phyloP scores from a whole-genome alignment of 768 basidiomycete species.

The Tremella mesenterica region DNA sequence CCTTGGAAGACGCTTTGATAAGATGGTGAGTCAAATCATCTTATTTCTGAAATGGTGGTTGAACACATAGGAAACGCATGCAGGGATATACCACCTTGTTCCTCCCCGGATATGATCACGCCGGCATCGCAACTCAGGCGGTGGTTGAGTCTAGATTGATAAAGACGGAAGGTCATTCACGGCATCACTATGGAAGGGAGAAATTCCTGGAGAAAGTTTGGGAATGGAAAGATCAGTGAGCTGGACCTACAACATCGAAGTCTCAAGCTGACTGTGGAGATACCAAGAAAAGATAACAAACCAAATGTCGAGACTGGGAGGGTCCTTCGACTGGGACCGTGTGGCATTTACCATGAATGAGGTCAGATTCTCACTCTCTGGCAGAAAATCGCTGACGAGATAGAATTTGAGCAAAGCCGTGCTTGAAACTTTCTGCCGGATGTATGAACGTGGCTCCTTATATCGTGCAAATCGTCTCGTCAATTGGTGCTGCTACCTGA shows the following conservation, averaged over 20 bases:
- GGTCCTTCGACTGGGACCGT: slow-evolving; percentile 88
- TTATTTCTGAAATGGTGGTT: slow-evolving; percentile 3
- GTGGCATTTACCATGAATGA: slow-evolving; percentile 93
- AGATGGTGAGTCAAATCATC: slow-evolving; percentile 59
- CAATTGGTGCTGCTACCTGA: slow-evolving; percentile 93
- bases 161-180: slow-evolving; percentile 69
- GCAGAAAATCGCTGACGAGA: neutral
- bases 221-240: slow-evolving; percentile 96
- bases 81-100: slow-evolving; percentile 80
- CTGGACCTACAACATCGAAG: slow-evolving; percentile 6
- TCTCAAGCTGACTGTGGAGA: slow-evolving; percentile 46
- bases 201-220: slow-evolving; percentile 80
- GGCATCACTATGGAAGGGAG: slow-evolving; percentile 93
- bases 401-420: slow-evolving; percentile 77
- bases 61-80: slow-evolving; percentile 78
- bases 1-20: slow-evolving; percentile 80
- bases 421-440: slow-evolving; percentile 75
- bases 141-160: slow-evolving; percentile 89
- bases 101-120: slow-evolving; percentile 93
- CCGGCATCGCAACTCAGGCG: slow-evolving; percentile 94
- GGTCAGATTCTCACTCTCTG: slow-evolving; percentile 46
- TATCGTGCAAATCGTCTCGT: slow-evolving; percentile 95
- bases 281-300: slow-evolving; percentile 89
- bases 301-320: slow-evolving; percentile 79
- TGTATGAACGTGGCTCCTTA: slow-evolving; percentile 83